phyloP scores from a whole-genome alignment of 2,329 filamentous ascomycete species.

The Didymella sp. region DNA sequence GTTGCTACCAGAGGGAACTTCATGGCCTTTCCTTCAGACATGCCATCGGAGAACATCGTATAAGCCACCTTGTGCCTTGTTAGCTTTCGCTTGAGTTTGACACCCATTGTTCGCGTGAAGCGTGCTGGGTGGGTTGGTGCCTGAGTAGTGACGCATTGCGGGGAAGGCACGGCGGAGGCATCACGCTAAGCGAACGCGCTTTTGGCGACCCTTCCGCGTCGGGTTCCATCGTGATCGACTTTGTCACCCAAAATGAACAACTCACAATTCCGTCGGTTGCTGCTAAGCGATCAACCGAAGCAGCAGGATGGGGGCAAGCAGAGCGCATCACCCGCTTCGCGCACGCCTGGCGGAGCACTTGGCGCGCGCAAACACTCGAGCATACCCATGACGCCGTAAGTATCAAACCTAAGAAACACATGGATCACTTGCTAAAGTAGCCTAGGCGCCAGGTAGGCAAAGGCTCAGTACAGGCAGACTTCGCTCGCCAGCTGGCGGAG shows the following conservation, averaged over 20 bases:
- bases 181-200: slow-evolving; percentile 9
- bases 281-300: slow-evolving; percentile 61
- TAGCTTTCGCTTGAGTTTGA: neutral
- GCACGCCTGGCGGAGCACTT: slow-evolving; percentile 59
- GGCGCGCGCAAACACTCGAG: slow-evolving; percentile 80
- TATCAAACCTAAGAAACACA: slow-evolving; percentile 23
- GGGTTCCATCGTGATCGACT: neutral
- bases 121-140: neutral
- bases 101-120: neutral
- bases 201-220: slow-evolving; percentile 10
- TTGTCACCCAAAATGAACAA: slow-evolving; percentile 78
- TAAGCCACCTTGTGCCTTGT: neutral
- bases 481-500: slow-evolving; percentile 84
- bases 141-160: slow-evolving; percentile 11
- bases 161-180: slow-evolving; percentile 1
- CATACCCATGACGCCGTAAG: slow-evolving; percentile 94
- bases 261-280: slow-evolving; percentile 85
- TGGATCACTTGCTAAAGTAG: slow-evolving; percentile 5
- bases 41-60: neutral
- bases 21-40: neutral
- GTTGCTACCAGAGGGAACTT: neutral
- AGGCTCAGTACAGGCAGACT: slow-evolving; percentile 66
- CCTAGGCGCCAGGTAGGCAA: slow-evolving; percentile 68
- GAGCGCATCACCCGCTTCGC: slow-evolving; percentile 34
- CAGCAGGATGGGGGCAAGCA: slow-evolving; percentile 40